phyloP scores from a whole-genome alignment of 2,329 filamentous ascomycete genomes.

The Torrubiella hemipterigena region DNA sequence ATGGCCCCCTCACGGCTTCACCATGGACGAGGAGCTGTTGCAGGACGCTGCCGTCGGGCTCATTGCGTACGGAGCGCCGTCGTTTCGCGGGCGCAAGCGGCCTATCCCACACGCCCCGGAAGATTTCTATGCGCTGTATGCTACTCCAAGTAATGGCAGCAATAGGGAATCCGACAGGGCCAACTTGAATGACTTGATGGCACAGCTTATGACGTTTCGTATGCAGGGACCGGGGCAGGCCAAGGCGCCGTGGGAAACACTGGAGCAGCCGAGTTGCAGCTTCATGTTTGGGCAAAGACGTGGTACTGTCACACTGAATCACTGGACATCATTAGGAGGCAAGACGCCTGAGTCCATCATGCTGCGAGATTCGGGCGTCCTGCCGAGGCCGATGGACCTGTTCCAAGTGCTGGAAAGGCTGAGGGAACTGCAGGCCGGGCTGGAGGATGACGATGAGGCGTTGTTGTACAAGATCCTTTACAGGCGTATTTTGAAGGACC shows the following conservation, averaged over 20 bases:
- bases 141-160: constrained; percentile 32
- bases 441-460: constrained; percentile 45
- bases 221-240: constrained; percentile 30
- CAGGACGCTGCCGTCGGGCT: constrained; percentile 43
- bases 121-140: constrained; percentile 43
- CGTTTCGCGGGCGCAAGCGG: constrained; percentile 41
- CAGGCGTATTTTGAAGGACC: constrained; percentile 53
- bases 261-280: constrained; percentile 62
- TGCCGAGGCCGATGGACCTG: constrained; percentile 50
- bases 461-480: constrained; percentile 55
- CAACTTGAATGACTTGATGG: constrained; percentile 42
- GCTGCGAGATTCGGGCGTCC: constrained; percentile 44
- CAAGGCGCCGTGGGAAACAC: constrained; percentile 51
- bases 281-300: constrained; percentile 55
- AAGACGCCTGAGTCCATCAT: constrained; percentile 41
- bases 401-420: constrained; percentile 45
- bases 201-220: constrained; percentile 44
- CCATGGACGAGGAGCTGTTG: constrained; percentile 35
- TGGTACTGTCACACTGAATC: constrained; percentile 61
- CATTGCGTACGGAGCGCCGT: constrained; percentile 45
- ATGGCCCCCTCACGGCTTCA: constrained; percentile 46
- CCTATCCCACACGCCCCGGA: constrained; percentile 42
- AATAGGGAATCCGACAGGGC: constrained; percentile 32
- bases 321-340: constrained; percentile 51
- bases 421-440: constrained; percentile 41